Base-by-base conservation (phyloP, 208 protist species). In the Trypanosoma platydactyli region DNA sequence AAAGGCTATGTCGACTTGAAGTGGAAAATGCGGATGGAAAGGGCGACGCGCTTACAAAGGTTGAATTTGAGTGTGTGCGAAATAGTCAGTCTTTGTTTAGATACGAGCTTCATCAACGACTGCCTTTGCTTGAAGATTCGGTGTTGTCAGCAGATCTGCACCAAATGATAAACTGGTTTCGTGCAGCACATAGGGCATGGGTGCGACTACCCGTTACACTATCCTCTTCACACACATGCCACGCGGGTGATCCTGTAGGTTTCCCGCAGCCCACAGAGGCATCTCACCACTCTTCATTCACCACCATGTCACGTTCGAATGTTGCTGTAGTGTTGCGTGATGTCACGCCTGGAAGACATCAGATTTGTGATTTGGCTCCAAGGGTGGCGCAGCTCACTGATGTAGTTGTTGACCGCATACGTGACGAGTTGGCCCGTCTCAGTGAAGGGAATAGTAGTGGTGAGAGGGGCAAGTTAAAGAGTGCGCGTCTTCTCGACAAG, bases 71-170 rank as follows among this genome's bases (percentile, higher is more conserved):
- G 24, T 44, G 55, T 27, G 60, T 84, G 29, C 24, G 38, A 5
- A 77, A 76, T 5, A 81, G 78, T 12, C 82, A 88, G 62, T 53
- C 52, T 20, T 56, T 86, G 15, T 88, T 92, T 62, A 68, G 77
- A 33, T 92, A 89, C 54, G 89, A 95, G 64, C 71, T 95, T 20
- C 78, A 82, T 35, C 77, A 82, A 35, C 86, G 86, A 12, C 50
- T 95, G 27, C 79, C 83, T 3, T 73, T 95, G 13, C 56, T 95
- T 20, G 86, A 95, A 67, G 89, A 95, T 64, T 83, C 82, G 27
- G 72, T 95, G 13, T 72, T 75, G 1, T 73, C 83, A 24, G 89
- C 89, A 6, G 77, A 86, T 57, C 61, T 92, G 33, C 42, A 45
- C 18, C 76, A 88, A 25, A 69, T 92, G 1, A 15, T 91, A 0